Evolutionary conservation across 306 rosid genomes (phyloP), one percentile per base, ranked within the genome.

Genomic region (Medicago arabica): DNA sequence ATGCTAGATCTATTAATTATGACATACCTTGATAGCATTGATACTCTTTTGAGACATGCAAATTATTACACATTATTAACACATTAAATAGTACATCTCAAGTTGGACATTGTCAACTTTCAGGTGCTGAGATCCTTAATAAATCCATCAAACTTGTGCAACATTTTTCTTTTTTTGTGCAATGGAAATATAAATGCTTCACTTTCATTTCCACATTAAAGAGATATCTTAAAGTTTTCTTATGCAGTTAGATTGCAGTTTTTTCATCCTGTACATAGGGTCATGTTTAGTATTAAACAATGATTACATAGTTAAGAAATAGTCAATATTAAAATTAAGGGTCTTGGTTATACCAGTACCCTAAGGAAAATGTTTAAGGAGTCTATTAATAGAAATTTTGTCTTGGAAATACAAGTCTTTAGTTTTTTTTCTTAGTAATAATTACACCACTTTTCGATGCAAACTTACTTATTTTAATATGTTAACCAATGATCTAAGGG

Each of bases 1-100:
- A 71, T 79, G 74, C 58, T 82, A 77, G 86, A 77, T 86, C 83
- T 84, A 77, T 74, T 85, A 34, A 34, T 34, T 75, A 80, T 86
- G 84, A 83, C 59, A 74, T 69, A 57, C 66, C 39, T 75, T 80
- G 15, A 46, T 46, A 78, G 75, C 31, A 78, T 75, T 83, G 41
- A 66, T 76, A 74, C 66, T 75, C 61, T 64, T 66, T 69, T 31
- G 25, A 60, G 63, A 41, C 59, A 81, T 82, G 78, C 50, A 75
- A 82, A 81, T 74, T 41, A 59, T 60, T 69, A 58, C 25, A 69
- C 19, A 70, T 76, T 77, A 68, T 76, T 77, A 72, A 70, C 74
- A 61, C 31, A 85, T 82, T 75, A 83, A 88, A 59, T 60, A 83
- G 67, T 78, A 36, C 59, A 66, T 54, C 54, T 51, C 28, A 67